Evolutionary conservation across 345 rosid genomes (phyloP).

Genomic region (Alliaria petiolata): DNA sequence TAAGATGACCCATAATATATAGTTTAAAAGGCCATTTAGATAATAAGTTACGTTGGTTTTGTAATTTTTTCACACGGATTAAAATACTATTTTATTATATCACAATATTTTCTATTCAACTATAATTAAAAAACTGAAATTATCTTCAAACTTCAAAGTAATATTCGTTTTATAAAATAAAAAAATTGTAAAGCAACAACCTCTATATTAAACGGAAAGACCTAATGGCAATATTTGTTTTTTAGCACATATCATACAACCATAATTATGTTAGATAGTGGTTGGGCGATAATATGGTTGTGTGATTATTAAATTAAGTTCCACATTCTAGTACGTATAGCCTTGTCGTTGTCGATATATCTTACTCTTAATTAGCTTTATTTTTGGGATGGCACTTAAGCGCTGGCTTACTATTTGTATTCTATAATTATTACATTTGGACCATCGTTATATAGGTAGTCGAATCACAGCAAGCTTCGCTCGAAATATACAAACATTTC

Average conservation of each 20-base stretch:
- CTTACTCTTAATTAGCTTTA: slow-evolving; percentile 5
- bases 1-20: background rate
- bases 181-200: background rate
- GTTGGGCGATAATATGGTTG: slow-evolving; percentile 31
- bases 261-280: slow-evolving; percentile 11
- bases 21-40: background rate
- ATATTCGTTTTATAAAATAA: background rate
- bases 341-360: slow-evolving; percentile 18
- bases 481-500: background rate
- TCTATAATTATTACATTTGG: slow-evolving; percentile 2
- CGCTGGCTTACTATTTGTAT: background rate
- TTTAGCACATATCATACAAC: background rate
- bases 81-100: background rate
- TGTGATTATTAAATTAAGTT: slow-evolving; percentile 21
- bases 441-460: background rate
- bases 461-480: background rate
- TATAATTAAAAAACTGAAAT: background rate
- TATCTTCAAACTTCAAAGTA: background rate
- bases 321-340: slow-evolving; percentile 7
- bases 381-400: background rate
- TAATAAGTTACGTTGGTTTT: background rate
- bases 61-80: background rate
- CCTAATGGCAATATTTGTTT: background rate
- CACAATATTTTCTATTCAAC: background rate
- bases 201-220: background rate